A percentile compares a stretch with the other conserved stretches of the same genome.
Conservation (phyloP, 2,329 filamentous ascomycete species). For the Lachnellula occidentalis region DNA sequence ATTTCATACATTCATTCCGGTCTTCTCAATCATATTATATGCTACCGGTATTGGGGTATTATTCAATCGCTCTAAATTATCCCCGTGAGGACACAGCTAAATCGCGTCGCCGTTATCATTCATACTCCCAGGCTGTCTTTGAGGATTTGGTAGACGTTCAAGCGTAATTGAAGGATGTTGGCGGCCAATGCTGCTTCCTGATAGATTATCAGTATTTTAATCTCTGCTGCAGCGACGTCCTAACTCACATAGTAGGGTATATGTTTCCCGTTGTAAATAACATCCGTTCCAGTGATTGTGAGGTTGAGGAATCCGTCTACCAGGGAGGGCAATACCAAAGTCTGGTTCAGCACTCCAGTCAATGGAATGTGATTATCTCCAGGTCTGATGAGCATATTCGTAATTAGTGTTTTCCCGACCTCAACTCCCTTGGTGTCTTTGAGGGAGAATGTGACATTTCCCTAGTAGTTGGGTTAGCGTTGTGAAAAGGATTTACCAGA, state of each 20-base stretch:
- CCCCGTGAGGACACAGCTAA: neutral
- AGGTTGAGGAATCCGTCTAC: conserved; percentile 42
- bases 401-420: conserved; percentile 46
- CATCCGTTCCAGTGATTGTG: conserved; percentile 43
- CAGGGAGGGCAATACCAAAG: conserved; percentile 27
- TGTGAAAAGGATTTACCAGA: neutral
- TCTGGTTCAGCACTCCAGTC: conserved; percentile 42
- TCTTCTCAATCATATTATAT: neutral
- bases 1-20: neutral
- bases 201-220: conserved; percentile 4
- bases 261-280: conserved; percentile 42
- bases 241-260: conserved; percentile 44
- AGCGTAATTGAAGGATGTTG: conserved; percentile 39
- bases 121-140: conserved; percentile 14
- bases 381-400: conserved; percentile 46
- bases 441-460: conserved; percentile 52
- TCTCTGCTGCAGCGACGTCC: neutral
- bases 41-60: neutral
- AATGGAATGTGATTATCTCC: conserved; percentile 49
- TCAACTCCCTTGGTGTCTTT: conserved; percentile 32
- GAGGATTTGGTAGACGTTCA: conserved; percentile 39
- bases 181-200: conserved; percentile 40
- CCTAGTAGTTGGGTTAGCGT: conserved; percentile 23
- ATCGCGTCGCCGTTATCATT: neutral
- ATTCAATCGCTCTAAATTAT: neutral